Conservation (phyloP, 495 filamentous ascomycete species). For the Aspergillus egyptiacus region DNA sequence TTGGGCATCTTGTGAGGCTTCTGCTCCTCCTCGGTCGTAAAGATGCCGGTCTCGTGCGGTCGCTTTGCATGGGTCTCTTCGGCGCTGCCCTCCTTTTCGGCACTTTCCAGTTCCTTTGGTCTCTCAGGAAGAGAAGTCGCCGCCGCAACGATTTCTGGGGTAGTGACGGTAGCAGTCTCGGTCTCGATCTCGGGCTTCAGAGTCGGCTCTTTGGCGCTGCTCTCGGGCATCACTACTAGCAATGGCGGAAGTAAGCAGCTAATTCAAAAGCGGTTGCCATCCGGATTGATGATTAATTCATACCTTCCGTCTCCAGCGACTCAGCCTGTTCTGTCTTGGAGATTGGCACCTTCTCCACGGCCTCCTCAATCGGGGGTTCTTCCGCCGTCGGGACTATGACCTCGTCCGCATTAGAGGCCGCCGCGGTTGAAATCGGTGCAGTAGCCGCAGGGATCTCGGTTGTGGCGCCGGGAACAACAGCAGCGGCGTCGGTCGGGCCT, state of each 20-base stretch:
- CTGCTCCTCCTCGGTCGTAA: conserved; percentile 19
- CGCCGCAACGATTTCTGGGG: conserved; percentile 11
- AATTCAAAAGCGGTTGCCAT: not conserved
- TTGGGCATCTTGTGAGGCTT: conserved; percentile 25
- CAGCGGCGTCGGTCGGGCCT: conserved; percentile 21
- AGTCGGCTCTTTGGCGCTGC: conserved; percentile 15
- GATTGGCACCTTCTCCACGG: conserved; percentile 27
- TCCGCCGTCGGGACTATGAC: conserved; percentile 2
- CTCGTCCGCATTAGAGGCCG: conserved; percentile 17
- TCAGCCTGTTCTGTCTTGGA: conserved; percentile 21
- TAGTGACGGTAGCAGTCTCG: not conserved
- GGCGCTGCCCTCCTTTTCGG: conserved; percentile 9
- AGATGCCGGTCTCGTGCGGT: conserved; percentile 20
- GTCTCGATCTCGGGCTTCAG: not conserved
- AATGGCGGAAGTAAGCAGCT: not conserved
- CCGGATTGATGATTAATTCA: conserved; percentile 8
- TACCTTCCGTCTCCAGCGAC: conserved; percentile 15
- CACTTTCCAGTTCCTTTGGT: conserved; percentile 19
- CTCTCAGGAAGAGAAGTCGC: conserved; percentile 28
- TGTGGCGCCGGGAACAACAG: conserved; percentile 17
- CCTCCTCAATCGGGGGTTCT: conserved; percentile 22
- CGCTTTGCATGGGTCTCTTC: conserved; percentile 23
- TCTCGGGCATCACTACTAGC: conserved; percentile 21
- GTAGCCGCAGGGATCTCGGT: conserved; percentile 19
- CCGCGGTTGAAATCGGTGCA: conserved; percentile 17